phyloP scores from a whole-genome alignment of 208 protist species.

The Porcisia deanei region DNA sequence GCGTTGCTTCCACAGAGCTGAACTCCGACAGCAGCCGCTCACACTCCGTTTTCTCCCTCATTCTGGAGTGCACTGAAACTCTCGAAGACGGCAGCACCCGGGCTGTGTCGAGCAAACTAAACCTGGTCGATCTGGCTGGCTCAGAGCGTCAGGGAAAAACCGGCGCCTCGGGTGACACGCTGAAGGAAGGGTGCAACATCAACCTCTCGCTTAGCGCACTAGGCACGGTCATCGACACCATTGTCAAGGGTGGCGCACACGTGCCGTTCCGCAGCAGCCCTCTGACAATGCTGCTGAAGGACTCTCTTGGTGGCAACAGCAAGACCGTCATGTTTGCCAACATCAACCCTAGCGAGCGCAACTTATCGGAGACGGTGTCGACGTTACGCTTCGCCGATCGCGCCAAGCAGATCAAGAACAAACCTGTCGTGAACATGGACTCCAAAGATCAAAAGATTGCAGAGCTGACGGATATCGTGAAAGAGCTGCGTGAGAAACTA shows the following conservation, averaged over 20 bases:
- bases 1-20: constrained; percentile 81
- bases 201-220: constrained; percentile 92
- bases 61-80: constrained; percentile 78
- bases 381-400: constrained; percentile 89
- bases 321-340: constrained; percentile 93
- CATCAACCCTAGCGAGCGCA: constrained; percentile 87
- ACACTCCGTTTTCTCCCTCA: constrained; percentile 92
- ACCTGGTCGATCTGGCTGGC: constrained; percentile 93
- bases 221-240: constrained; percentile 90
- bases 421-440: constrained; percentile 89
- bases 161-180: constrained; percentile 86
- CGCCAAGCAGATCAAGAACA: constrained; percentile 94
- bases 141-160: constrained; percentile 92
- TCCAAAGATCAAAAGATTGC: constrained; percentile 90
- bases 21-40: constrained; percentile 91
- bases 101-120: constrained; percentile 86
- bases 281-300: constrained; percentile 91
- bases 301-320: constrained; percentile 89
- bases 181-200: constrained; percentile 94
- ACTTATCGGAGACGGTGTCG: constrained; percentile 89
- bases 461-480: constrained; percentile 70
- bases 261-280: constrained; percentile 86
- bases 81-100: constrained; percentile 69
- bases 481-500: constrained; percentile 79
- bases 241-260: constrained; percentile 86